Evolutionary conservation across 352 stramenopile species (phyloP).

Genomic region (Phytophthora agathidicida): DNA sequence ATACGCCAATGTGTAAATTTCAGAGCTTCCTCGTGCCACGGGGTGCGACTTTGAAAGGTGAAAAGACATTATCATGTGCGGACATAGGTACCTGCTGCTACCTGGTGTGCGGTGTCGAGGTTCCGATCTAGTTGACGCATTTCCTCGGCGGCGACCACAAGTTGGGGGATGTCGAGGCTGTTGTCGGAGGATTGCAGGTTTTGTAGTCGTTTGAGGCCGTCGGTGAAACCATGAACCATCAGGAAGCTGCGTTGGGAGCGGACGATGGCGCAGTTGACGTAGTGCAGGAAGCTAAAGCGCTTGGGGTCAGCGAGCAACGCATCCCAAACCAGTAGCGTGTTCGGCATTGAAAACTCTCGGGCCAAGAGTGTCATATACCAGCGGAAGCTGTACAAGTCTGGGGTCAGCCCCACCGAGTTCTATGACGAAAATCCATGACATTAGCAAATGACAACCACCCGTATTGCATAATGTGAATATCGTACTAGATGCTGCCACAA

Average conservation of each 20-base stretch:
- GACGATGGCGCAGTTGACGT: conserved; percentile 62
- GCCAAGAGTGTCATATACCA: conserved; percentile 78
- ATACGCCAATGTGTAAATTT: too few relatives aligned
- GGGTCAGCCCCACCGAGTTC: conserved; percentile 67
- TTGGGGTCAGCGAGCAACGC: conserved; percentile 59
- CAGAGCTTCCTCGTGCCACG: too few relatives aligned
- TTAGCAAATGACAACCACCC: background rate
- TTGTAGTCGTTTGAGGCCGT: conserved; percentile 53
- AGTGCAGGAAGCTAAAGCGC: conserved; percentile 76
- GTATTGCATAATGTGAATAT: background rate
- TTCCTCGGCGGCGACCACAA: conserved; percentile 45
- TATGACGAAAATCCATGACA: conserved; percentile 23
- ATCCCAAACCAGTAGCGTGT: conserved; percentile 69
- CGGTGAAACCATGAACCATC: conserved; percentile 47
- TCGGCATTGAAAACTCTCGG: conserved; percentile 63
- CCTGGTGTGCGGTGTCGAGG: conserved; percentile 7
- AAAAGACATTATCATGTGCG: background rate
- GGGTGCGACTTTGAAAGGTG: too few relatives aligned
- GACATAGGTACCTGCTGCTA: too few relatives aligned
- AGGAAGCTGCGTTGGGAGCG: conserved; percentile 50
- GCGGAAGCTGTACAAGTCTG: conserved; percentile 71
- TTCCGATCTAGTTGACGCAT: conserved; percentile 60
- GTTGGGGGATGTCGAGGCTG: conserved; percentile 26
- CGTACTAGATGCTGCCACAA: conserved; percentile 74
- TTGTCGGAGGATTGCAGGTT: conserved; percentile 28